Evolutionary conservation across 2,329 filamentous ascomycete species (phyloP), one percentile per base, ranked within the genome.

Genomic region (Colletotrichum coccodes): DNA sequence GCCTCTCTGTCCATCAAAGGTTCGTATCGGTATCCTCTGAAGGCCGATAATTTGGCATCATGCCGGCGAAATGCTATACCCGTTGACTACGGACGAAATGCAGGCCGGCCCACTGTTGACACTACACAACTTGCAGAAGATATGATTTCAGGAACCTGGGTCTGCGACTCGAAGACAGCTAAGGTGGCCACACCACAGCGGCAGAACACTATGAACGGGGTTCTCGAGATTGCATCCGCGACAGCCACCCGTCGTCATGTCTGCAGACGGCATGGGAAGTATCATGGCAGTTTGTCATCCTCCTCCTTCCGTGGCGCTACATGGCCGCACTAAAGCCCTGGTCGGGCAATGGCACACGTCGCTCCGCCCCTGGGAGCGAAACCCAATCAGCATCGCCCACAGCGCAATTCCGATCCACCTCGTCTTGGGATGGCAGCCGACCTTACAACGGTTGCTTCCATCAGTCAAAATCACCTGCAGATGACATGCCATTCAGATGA

Each of bases 31-130:
- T 34, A 28, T 3, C 6, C 6, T 23, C 36, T 53, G n/a, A 36
- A 36, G 12, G n/a, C 50, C 30, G 32, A 14, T 26, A 64, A 64
- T 49, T 60, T 56, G 44, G 47, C 54, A 34, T 36, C 38, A 56
- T 54, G 61, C 49, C 56, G 54, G 54, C 34, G 47, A 42, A 40
- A 54, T 65, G 49, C 54, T 54, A 66, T 21, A 5, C 12, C 61
- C 18, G 40, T 26, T 50, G 32, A 36, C 54, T 60, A 69, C 66
- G 66, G 66, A 66, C 66, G 66, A 69, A 69, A 69, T 69, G 66
- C 66, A 69, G 6, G 61, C 9, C 18, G 66, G 66, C 66, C 66
- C 66, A 69, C 61, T 38, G 18, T 30, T 21, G 53, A 49, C 49
- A 60, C 65, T n/a, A 65, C 65, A 56, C 53, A 56, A 46, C 54